phyloP scores from a whole-genome alignment of 495 filamentous ascomycete genomes.

The Hyaloscypha finlandica region DNA sequence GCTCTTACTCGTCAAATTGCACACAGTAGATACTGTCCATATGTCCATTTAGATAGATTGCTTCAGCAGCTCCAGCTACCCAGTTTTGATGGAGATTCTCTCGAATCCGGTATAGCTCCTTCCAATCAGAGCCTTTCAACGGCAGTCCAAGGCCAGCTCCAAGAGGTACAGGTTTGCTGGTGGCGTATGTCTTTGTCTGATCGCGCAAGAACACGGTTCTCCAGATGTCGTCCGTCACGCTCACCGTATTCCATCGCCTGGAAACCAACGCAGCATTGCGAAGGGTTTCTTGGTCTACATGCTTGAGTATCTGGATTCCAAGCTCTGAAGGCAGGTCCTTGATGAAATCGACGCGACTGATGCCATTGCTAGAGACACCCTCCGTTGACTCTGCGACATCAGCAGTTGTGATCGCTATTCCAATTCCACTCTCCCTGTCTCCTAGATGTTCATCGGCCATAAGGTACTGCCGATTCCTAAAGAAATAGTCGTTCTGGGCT shows the following conservation, averaged over 20 bases:
- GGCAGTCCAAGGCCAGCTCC: conserved; percentile 51
- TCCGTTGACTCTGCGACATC: conserved; percentile 26
- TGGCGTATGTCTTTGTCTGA: conserved; percentile 58
- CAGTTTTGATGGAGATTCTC: conserved; percentile 75
- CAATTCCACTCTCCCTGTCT: conserved; percentile 80
- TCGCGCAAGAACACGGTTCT: conserved; percentile 70
- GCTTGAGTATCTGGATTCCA: conserved; percentile 67
- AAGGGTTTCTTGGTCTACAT: conserved; percentile 69
- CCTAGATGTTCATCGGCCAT: conserved; percentile 38
- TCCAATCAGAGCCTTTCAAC: conserved; percentile 69
- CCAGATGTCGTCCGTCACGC: conserved; percentile 73
- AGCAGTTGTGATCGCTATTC: conserved; percentile 62
- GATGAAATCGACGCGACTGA: conserved; percentile 64
- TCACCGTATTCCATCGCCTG: conserved; percentile 60
- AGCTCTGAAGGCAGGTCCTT: conserved; percentile 69
- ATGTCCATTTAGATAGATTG: conserved; percentile 89
- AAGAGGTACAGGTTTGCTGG: conserved; percentile 44
- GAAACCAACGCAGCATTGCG: conserved; percentile 63
- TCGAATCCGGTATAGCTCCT: conserved; percentile 76
- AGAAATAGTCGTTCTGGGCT: conserved; percentile 62
- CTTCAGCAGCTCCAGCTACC: conserved; percentile 72
- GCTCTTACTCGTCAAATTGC: conserved; percentile 89
- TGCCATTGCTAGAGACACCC: conserved; percentile 39
- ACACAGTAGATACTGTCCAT: conserved; percentile 95
- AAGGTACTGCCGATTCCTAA: conserved; percentile 42